These are phyloP conservation scores for Gossypium anomalum DNA, from an alignment of 345 rosid genomes.

Conservation along the genomic window DNA sequence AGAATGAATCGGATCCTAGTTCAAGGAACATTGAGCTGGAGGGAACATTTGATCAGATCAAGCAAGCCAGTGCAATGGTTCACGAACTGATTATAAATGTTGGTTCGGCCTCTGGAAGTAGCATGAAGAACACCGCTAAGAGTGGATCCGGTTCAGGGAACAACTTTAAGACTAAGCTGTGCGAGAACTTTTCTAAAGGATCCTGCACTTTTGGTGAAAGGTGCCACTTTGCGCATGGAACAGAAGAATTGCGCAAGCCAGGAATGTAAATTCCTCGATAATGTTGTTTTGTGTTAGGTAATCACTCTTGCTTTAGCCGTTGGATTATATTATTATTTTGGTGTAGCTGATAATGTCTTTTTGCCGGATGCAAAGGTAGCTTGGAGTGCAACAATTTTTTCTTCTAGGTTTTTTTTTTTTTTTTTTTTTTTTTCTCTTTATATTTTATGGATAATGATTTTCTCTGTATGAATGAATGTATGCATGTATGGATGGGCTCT, in stretches of 20 bases:
- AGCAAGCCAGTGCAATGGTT: conserved; percentile 94
- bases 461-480: not conserved
- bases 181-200: conserved; percentile 73
- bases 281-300: not conserved
- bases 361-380: conserved; percentile 3
- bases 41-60: conserved; percentile 95
- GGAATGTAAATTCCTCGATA: conserved; percentile 21
- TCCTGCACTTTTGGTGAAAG: conserved; percentile 80
- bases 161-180: conserved; percentile 80
- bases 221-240: conserved; percentile 93
- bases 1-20: conserved; percentile 75
- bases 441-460: not conserved
- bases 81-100: conserved; percentile 73
- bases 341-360: not conserved
- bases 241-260: conserved; percentile 57
- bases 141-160: conserved; percentile 26
- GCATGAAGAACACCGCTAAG: conserved; percentile 26
- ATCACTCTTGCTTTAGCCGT: conserved; percentile 9
- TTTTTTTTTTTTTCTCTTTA: not conserved
- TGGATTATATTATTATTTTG: conserved; percentile 4
- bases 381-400: not conserved
- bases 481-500: not conserved
- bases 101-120: conserved; percentile 40
- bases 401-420: not conserved
- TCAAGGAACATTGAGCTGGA: conserved; percentile 88